Evolutionary conservation across 1,284 basidiomycete genomes (phyloP), one percentile per base, ranked within the genome.

Genomic region (Neonothopanus nambi): DNA sequence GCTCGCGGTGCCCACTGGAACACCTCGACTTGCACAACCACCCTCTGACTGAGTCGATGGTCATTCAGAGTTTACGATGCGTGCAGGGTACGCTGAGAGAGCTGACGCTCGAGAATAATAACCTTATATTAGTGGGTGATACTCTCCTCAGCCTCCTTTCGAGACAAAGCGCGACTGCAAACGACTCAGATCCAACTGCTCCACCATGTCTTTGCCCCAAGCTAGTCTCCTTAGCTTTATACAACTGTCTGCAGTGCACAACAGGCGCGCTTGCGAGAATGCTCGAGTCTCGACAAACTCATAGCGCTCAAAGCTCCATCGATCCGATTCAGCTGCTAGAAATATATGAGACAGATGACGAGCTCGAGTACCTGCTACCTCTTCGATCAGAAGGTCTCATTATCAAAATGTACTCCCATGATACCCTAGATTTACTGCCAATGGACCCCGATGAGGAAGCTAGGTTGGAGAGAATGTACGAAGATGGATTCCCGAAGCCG

Each of bases 1-100:
- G 58, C 26, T 59, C 58, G 12, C 50, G 36, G 2, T 57, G 56
- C 52, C 46, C 41, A 2, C 49, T 59, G 4, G 46, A 55, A 26
- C 50, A 48, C 15, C 36, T 59, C 15, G 51, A 55, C 41, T n/a
- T 57, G 18, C 57, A 59, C 26, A 17, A 47, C 35, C 35, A 39
- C 12, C 47, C 39, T 35, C 12, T 41, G 13, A 15, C 21, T 15
- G 38, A 52, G 6, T 9, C 17, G 3, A 35, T 40, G 15, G 50
- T 59, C 15, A 23, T 59, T 12, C 45, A 57, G n/a, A 46, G 49
- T 48, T 5, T 43, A 5, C 15, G 15, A 8, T 26, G 21, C 5
- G 21, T 43, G 15, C 17, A 21, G 21, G 15, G 18, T 24, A 43
- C 41, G 4, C 41, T 43, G 5, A 20, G 41, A 13, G 41, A 43